phyloP scores from a whole-genome alignment of 352 stramenopile species.

The Saprolegnia parasitica region DNA sequence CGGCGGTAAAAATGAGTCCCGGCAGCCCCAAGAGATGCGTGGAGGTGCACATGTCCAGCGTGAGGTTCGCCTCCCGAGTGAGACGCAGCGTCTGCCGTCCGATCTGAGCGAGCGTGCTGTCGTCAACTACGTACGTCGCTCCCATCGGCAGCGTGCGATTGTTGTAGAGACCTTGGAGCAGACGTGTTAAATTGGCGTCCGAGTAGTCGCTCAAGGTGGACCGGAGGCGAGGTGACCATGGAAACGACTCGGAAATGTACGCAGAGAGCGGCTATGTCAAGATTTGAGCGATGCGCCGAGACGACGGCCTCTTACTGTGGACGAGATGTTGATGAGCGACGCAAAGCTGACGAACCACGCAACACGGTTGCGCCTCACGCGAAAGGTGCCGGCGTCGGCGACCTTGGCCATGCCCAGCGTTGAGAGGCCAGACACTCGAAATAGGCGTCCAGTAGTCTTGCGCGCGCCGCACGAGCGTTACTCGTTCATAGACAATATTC shows the following conservation, averaged over 20 bases:
- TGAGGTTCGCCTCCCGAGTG: neutral
- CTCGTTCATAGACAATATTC: too few relatives aligned
- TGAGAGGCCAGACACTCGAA: too few relatives aligned
- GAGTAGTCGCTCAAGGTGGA: neutral
- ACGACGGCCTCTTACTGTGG: neutral
- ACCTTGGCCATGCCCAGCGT: neutral
- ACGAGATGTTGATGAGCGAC: neutral
- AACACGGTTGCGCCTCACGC: neutral
- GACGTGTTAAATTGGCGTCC: neutral
- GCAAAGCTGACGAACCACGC: neutral
- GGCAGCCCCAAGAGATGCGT: neutral
- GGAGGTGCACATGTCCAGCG: neutral
- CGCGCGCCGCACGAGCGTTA: too few relatives aligned
- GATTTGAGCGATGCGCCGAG: neutral
- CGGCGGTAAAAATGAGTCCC: neutral
- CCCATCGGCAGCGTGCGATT: neutral
- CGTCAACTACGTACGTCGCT: neutral
- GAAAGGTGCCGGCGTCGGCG: neutral
- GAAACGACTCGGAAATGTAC: neutral
- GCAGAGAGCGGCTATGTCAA: neutral
- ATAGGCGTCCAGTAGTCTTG: too few relatives aligned
- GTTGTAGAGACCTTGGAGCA: neutral
- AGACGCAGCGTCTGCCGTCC: neutral
- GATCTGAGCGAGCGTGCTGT: neutral
- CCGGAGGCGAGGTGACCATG: neutral